Base-by-base conservation (phyloP, 495 filamentous ascomycete genomes). In the Haplographium delicatum region DNA sequence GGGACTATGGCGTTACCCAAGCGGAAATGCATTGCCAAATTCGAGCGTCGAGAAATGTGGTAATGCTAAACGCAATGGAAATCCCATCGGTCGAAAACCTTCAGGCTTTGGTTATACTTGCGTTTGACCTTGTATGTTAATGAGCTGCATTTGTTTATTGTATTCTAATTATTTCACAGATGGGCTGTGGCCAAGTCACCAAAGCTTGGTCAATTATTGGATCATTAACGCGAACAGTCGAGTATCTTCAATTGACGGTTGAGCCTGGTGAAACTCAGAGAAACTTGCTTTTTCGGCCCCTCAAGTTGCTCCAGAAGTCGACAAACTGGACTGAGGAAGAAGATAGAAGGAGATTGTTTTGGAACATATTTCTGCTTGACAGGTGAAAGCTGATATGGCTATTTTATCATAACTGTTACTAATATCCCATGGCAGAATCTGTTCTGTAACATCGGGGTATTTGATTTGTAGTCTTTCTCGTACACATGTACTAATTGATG, bases 301-400 rank as follows among this genome's bases (percentile, higher is more conserved):
- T 63, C 18, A 51, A 40, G 9, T 40, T 59, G 16, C 51, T 67
- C 13, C 35, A 52, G 9, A 40, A 40, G 1, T 20, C 68, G 7
- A 46, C 58, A 43, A 47, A 62, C 27, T 69, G 65, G 69, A 62
- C 62, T 4, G 69, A 70, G 33, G 54, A 51, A 13, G 68, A 72
- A 50, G 63, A 66, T 26, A 53, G 69, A 35, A 53, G 69, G 28
- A 49, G 68, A 16, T 41, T 72, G 2, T 72, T 72, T 46, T 71
- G 68, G 69, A 71, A 62, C 30, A 59, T 73, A 15, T 73, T 72
- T 40, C 41, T 60, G 10, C 51, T 71, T 1, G 66, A 73, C 43
- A 56, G 66, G 37, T 69, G 59, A 27, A 67, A 62, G 47, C 68
- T 61, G 3, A 16, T 30, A 57, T 65, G 4, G 62, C 53, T 2